Percentiles rank a stretch among this genome's conserved stretches.
Conservation (phyloP, 1,284 basidiomycete genomes). For the Pterulicium gracile region DNA sequence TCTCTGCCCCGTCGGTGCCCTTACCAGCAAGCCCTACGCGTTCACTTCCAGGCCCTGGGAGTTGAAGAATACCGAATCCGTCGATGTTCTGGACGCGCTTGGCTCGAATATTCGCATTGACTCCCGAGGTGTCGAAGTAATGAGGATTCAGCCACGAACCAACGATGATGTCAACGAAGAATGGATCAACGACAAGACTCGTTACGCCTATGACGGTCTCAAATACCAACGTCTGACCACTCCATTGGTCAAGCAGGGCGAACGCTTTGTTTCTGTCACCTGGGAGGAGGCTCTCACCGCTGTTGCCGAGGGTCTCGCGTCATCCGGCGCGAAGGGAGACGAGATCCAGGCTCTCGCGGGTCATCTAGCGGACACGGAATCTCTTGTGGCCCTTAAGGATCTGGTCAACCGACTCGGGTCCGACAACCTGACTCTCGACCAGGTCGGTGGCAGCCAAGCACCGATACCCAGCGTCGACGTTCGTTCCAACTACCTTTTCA, state of each 20-base stretch:
- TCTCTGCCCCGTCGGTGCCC: slow-evolving; percentile 93
- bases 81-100: slow-evolving; percentile 97
- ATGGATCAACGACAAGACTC: slow-evolving; percentile 99
- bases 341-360: slow-evolving; percentile 97
- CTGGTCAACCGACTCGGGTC: slow-evolving; percentile 90
- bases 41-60: slow-evolving; percentile 98
- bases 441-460: slow-evolving; percentile 50
- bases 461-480: slow-evolving; percentile 83
- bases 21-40: slow-evolving; percentile 97
- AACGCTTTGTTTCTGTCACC: slow-evolving; percentile 83
- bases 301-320: slow-evolving; percentile 69
- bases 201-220: slow-evolving; percentile 93
- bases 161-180: slow-evolving; percentile 99
- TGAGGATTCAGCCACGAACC: slow-evolving; percentile 92
- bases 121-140: slow-evolving; percentile 91
- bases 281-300: slow-evolving; percentile 90
- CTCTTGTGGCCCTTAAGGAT: slow-evolving; percentile 91
- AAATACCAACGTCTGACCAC: slow-evolving; percentile 93
- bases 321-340: slow-evolving; percentile 82
- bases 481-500: slow-evolving; percentile 96
- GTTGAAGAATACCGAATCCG: slow-evolving; percentile 94
- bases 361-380: slow-evolving; percentile 88
- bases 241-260: slow-evolving; percentile 85
- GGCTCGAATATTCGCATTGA: slow-evolving; percentile 98
- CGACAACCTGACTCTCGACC: slow-evolving; percentile 86